These are phyloP conservation scores for Pulveroboletus sp. DNA, from an alignment of 768 basidiomycete genomes.

Conservation along the genomic window DNA sequence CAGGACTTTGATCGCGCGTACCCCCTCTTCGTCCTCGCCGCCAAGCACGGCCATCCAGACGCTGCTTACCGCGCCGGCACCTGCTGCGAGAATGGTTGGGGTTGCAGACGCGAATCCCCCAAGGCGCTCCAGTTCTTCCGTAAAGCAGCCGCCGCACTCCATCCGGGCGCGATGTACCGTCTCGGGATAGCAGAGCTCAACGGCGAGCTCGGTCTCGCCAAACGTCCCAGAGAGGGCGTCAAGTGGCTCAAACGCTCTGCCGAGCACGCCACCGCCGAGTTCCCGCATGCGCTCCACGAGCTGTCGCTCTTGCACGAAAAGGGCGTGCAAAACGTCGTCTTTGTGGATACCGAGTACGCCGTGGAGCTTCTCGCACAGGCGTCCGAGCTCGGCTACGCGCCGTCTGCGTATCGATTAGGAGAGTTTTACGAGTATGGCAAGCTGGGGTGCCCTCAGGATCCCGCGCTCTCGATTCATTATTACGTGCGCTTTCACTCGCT, in stretches of 20 bases:
- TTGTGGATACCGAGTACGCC: conserved; percentile 94
- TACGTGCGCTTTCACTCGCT: conserved; percentile 65
- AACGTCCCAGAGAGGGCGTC: conserved; percentile 91
- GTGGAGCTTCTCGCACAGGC: conserved; percentile 93
- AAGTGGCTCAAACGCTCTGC: conserved; percentile 98
- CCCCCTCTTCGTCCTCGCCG: conserved; percentile 91
- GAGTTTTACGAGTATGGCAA: conserved; percentile 99
- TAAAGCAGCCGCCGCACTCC: conserved; percentile 86
- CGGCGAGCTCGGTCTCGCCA: conserved; percentile 83
- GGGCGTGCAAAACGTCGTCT: conserved; percentile 98
- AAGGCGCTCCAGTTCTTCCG: conserved; percentile 92
- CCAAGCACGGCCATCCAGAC: conserved; percentile 96
- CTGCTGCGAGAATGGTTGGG: conserved; percentile 99
- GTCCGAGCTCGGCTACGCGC: conserved; percentile 92
- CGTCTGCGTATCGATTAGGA: conserved; percentile 91
- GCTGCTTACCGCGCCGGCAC: conserved; percentile 94
- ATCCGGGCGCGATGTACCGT: conserved; percentile 95
- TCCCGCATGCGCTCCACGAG: conserved; percentile 95
- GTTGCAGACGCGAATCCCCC: conserved; percentile 85
- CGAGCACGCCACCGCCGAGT: conserved; percentile 90
- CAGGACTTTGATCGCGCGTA: conserved; percentile 98
- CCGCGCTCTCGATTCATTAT: conserved; percentile 96
- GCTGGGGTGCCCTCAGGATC: conserved; percentile 96
- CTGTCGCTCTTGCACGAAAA: conserved; percentile 89
- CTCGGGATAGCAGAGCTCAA: conserved; percentile 95